Base-by-base conservation (phyloP, 345 rosid species). In the Pistacia vera region DNA sequence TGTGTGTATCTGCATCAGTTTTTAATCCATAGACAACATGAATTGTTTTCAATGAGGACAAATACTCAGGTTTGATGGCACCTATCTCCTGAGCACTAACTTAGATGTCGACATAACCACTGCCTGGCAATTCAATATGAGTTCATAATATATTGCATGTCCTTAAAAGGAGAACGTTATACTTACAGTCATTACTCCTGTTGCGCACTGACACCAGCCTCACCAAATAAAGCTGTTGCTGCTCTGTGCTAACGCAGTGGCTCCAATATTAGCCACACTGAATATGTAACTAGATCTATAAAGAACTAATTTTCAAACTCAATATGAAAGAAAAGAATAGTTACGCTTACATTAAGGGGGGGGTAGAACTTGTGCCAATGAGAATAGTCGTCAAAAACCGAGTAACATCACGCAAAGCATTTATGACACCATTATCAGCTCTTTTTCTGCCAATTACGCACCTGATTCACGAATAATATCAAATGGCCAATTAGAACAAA, bases 181-280 rank as follows among this genome's bases (percentile, higher is more conserved):
- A 85, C 97, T 18, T 88, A 96, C 99, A 44, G 97, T 96, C 99
- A 96, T 96, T 75, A 96, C 86, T 83, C 98, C 99, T 77, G 99
- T 96, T 79, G 99, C 99, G 98, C 99, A 85, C 88, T 96, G 84
- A 96, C 94, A 84, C 99, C 99, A 79, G 99, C 99, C 89, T 93
- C 99, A 73, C 99, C 99, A 90, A 93, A 96, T 79, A 96, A 88
- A 71, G 98, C 90, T 49, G 99, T 96, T 76, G 99, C 99, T 57
- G 99, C 98, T 96, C 97, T 8, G 99, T 96, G 80, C 99, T 71
- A 96, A 83, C 74, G 99, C 99, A 82, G 99, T 96, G 76, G 99
- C 98, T 85, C 95, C 99, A 81, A 96, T 96, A 82, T 96, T 96
- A 52, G 89, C 98, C 81, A 96, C 98, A 76, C 99, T 93, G 73